Percentiles rank a stretch among this genome's conserved stretches.
Conservation (phyloP, 1,284 basidiomycete species). For the Puccinia hordei region DNA sequence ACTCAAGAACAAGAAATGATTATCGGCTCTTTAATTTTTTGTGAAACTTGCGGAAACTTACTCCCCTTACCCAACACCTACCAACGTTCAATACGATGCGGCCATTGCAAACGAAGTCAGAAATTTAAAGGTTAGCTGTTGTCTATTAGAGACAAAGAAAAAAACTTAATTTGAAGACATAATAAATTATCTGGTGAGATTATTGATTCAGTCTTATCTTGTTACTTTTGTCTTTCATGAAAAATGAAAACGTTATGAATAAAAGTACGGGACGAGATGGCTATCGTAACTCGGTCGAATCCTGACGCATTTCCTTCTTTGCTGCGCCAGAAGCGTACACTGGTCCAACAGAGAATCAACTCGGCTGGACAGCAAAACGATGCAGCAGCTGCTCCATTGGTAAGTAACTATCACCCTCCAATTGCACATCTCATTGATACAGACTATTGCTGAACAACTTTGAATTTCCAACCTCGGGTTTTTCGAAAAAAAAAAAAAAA, state of each 20-base stretch:
- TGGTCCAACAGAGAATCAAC: constrained; percentile 53
- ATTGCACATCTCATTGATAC: neutral
- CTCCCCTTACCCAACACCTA: constrained; percentile 9
- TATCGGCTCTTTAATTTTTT: constrained; percentile 17
- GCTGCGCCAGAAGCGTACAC: constrained; percentile 79
- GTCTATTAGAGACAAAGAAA: neutral
- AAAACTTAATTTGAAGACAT: neutral
- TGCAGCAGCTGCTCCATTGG: constrained; percentile 32
- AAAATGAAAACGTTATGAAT: neutral
- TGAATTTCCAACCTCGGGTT: neutral
- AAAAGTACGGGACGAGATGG: constrained; percentile 86
- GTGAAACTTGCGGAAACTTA: constrained; percentile 27
- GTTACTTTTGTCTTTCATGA: neutral
- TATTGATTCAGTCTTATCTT: no score
- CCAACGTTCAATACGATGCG: neutral
- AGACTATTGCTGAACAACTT: neutral
- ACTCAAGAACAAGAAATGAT: constrained; percentile 8
- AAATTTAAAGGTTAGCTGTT: constrained; percentile 14
- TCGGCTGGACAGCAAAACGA: constrained; percentile 15
- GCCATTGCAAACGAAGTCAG: constrained; percentile 17
- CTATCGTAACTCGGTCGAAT: constrained; percentile 85
- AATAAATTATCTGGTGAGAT: no score
- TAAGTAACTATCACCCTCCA: neutral
- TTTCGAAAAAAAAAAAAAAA: constrained; percentile 18
- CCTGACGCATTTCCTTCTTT: constrained; percentile 91